Percentiles rank a stretch among this genome's conserved stretches.
These are phyloP conservation scores for Monosporozyma aerobia DNA, from an alignment of 805 yeast species.

Conservation along the genomic window DNA sequence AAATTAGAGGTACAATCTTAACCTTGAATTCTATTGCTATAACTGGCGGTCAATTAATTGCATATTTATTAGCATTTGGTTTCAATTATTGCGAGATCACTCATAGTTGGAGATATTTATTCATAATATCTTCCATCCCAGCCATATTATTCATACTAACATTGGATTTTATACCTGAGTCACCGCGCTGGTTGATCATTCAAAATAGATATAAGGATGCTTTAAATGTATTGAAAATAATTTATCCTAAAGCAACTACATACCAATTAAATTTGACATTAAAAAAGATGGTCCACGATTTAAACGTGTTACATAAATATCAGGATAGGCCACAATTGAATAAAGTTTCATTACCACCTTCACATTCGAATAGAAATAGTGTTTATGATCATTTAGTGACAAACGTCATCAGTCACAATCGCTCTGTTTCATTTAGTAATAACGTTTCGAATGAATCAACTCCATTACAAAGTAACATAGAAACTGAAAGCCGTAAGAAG, in stretches of 20 bases:
- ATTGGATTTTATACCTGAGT: slow-evolving; percentile 41
- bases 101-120: slow-evolving; percentile 34
- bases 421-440: neutral
- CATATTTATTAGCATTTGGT: slow-evolving; percentile 31
- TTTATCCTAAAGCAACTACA: slow-evolving; percentile 36
- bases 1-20: slow-evolving; percentile 32
- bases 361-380: neutral
- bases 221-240: slow-evolving; percentile 35
- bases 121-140: slow-evolving; percentile 34
- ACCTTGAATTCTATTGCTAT: slow-evolving; percentile 36
- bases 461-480: neutral
- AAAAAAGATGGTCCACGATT: slow-evolving; percentile 39
- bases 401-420: neutral
- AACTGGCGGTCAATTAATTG: slow-evolving; percentile 43
- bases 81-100: slow-evolving; percentile 13
- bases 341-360: neutral
- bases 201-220: slow-evolving; percentile 29
- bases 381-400: neutral
- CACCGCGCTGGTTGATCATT: slow-evolving; percentile 38
- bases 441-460: neutral
- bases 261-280: slow-evolving; percentile 40
- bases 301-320: slow-evolving; percentile 26
- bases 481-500: neutral
- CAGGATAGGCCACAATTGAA: slow-evolving; percentile 12
- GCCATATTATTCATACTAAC: slow-evolving; percentile 32